Evolutionary conservation across 1,284 basidiomycete species (phyloP).

Genomic region (Cryptococcus sp.): DNA sequence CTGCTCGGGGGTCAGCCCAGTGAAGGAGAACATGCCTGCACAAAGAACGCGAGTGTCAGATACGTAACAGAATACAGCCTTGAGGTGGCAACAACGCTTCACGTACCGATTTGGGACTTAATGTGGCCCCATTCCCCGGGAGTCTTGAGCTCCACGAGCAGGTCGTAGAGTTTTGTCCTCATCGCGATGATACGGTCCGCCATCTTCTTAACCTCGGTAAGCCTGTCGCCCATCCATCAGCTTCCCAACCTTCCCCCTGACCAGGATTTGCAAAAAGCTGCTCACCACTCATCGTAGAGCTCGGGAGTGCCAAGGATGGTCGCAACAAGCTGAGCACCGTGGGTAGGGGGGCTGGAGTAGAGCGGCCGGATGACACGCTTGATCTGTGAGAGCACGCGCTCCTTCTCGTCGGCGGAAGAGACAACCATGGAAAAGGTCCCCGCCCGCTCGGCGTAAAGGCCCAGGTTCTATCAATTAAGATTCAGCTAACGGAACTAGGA

Average conservation of each 20-base stretch:
- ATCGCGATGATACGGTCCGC: slow-evolving; percentile 94
- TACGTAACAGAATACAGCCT: background rate
- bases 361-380: slow-evolving; percentile 95
- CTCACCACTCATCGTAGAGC: slow-evolving; percentile 77
- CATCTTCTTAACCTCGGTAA: slow-evolving; percentile 88
- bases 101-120: slow-evolving; percentile 78
- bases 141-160: slow-evolving; percentile 78
- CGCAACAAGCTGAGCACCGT: slow-evolving; percentile 82
- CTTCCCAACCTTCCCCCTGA: background rate
- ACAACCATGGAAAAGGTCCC: slow-evolving; percentile 86
- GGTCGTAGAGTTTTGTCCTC: slow-evolving; percentile 78
- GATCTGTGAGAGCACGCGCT: slow-evolving; percentile 83
- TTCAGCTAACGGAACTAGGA: slow-evolving; percentile 3
- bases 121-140: slow-evolving; percentile 96
- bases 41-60: background rate
- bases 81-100: background rate
- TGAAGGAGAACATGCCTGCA: slow-evolving; percentile 64
- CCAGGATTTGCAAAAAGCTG: slow-evolving; percentile 1
- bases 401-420: slow-evolving; percentile 72
- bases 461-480: slow-evolving; percentile 69
- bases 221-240: slow-evolving; percentile 41
- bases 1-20: slow-evolving; percentile 67
- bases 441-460: slow-evolving; percentile 93
- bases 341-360: slow-evolving; percentile 90
- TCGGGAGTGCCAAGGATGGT: slow-evolving; percentile 72